A percentile compares a stretch with the other conserved stretches of the same genome.
These are phyloP conservation scores for Starmerella potacharoeniae DNA, from an alignment of 805 yeast species.

Conservation along the genomic window DNA sequence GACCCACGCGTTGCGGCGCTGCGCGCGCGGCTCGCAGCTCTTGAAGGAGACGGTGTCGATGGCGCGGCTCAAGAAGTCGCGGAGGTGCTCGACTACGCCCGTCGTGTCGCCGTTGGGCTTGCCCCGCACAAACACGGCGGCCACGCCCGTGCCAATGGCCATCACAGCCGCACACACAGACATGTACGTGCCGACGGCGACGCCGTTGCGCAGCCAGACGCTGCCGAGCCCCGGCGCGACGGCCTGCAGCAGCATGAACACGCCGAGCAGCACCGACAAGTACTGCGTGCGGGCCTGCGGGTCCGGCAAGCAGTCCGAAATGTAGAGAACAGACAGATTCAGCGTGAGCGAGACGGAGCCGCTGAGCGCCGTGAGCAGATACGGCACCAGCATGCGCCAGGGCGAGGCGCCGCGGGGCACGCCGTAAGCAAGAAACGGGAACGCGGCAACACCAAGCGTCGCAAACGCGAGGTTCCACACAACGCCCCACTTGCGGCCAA, in stretches of 20 bases:
- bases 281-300: slow-evolving; percentile 10
- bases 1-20: slow-evolving; percentile 12
- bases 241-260: slow-evolving; percentile 13
- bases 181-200: slow-evolving; percentile 1
- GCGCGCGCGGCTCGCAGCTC: slow-evolving; percentile 2
- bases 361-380: slow-evolving; percentile 8
- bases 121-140: neutral
- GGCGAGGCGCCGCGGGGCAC: neutral
- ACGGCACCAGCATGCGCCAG: slow-evolving; percentile 16
- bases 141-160: neutral
- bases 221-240: slow-evolving; percentile 17
- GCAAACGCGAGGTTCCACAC: slow-evolving; percentile 12
- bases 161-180: neutral
- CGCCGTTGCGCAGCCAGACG: slow-evolving; percentile 2
- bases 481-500: slow-evolving; percentile 12
- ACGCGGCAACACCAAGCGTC: neutral
- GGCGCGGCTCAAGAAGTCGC: neutral
- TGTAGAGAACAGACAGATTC: slow-evolving; percentile 13
- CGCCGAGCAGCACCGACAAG: slow-evolving; percentile 10
- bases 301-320: slow-evolving; percentile 11
- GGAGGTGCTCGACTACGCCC: neutral
- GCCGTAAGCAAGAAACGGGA: slow-evolving; percentile 1
- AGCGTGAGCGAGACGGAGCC: slow-evolving; percentile 13
- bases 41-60: slow-evolving; percentile 1
- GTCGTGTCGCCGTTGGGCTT: neutral